Base-by-base conservation (phyloP, 2,329 filamentous ascomycete species). In the Septoria linicola region DNA sequence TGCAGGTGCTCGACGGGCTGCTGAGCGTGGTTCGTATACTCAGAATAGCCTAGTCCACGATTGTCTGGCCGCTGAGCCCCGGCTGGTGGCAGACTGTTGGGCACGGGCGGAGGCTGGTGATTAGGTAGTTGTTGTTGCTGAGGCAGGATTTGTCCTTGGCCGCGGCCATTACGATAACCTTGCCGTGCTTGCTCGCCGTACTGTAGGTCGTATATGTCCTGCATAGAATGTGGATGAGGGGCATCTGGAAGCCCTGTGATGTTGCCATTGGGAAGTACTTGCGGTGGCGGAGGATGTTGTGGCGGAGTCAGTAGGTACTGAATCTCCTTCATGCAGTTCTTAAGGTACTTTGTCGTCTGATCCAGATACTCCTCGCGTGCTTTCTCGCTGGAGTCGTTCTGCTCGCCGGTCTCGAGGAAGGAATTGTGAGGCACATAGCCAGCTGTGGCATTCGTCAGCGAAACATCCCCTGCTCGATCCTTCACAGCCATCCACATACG, bases 271-370 rank as follows among this genome's bases (percentile, higher is more conserved):
- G 66, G 65, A 17, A 69, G 59, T 44, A 64, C 51, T 42, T 76
- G 74, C 32, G 82, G 79, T 8, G 80, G 78, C 16, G 79, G 76
- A 42, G 81, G 78, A 59, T 85, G 80, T 30, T 79, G 75, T 17
- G 81, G 78, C n/a, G 83, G 83, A 41, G 83, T 81, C 27, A 87
- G 75, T 54, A 86, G 79, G 62, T 86, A 87, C 3, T 82, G 81
- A 43, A 87, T 80, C 66, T 87, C 83, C 59, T 85, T 80, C 42
- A 84, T 78, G 64, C 82, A 85, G 68, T 83, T 84, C 49, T 78
- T 80, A 25, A 86, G 74, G 61, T 83, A 85, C 30, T 78, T 71
- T 50, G 79, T 78, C 41, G 81, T 84, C 65, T 83, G 83, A 55
- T 85, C 82, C 45, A 81, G 75, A 58, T 82, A 76, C 40, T 74